A percentile compares a stretch with the other conserved stretches of the same genome.
Conservation (phyloP, 1,139 yeast genomes). For the Magnusiomyces tetraspermus region DNA sequence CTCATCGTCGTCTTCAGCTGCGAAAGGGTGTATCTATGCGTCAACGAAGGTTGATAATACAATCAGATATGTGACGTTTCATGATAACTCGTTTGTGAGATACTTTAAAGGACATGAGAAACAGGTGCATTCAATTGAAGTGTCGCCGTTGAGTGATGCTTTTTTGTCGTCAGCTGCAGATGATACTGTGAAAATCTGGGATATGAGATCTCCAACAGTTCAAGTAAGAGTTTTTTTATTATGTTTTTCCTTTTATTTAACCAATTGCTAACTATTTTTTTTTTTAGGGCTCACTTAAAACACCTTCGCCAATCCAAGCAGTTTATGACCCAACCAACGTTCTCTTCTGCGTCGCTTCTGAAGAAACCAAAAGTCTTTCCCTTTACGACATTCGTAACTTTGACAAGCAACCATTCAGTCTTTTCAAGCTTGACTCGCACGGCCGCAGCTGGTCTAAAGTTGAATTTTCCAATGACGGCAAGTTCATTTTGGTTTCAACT, state of each 20-base stretch:
- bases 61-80: conserved; percentile 58
- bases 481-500: conserved; percentile 58
- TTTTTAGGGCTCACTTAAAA: conserved; percentile 46
- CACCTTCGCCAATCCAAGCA: conserved; percentile 47
- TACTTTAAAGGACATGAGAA: conserved; percentile 83
- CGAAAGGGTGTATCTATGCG: conserved; percentile 67
- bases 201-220: conserved; percentile 44
- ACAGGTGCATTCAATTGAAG: conserved; percentile 60
- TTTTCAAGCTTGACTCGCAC: conserved; percentile 32
- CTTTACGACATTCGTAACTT: conserved; percentile 53
- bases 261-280: conserved; percentile 17
- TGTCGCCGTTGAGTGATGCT: conserved; percentile 62
- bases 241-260: conserved; percentile 3
- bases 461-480: conserved; percentile 81
- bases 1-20: too few relatives aligned
- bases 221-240: conserved; percentile 10
- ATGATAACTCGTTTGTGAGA: conserved; percentile 69
- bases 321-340: conserved; percentile 80
- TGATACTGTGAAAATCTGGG: conserved; percentile 81
- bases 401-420: conserved; percentile 47
- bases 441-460: conserved; percentile 48
- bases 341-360: conserved; percentile 64
- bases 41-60: conserved; percentile 63
- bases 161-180: conserved; percentile 68
- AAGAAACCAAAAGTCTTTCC: conserved; percentile 39